These are phyloP conservation scores for Gracilariopsis chorda DNA, from an alignment of 23 red algal species.

Conservation along the genomic window DNA sequence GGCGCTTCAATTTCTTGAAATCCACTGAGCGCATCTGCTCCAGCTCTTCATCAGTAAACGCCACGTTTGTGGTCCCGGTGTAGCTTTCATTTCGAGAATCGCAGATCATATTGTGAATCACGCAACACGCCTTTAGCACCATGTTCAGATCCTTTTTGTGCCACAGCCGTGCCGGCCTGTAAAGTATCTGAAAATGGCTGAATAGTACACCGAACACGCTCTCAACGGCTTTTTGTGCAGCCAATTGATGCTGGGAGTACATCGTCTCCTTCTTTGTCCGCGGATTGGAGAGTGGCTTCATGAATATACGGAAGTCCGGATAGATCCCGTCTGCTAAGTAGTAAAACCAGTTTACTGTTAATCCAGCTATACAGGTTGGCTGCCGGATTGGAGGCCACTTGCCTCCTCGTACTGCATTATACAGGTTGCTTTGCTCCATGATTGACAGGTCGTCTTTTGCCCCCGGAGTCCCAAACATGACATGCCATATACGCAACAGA, in stretches of 20 bases:
- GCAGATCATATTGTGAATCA: neutral
- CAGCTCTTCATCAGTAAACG: neutral
- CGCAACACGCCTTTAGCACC: neutral
- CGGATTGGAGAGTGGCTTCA: neutral
- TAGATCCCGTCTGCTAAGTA: constrained; percentile 24
- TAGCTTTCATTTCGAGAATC: neutral
- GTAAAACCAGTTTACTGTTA: neutral
- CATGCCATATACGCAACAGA: neutral
- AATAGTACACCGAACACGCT: neutral
- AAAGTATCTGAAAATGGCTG: neutral
- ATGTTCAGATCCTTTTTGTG: neutral
- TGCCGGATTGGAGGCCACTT: neutral
- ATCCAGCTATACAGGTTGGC: neutral
- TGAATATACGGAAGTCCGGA: neutral
- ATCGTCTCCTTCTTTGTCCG: neutral
- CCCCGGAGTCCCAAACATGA: neutral
- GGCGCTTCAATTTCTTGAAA: neutral
- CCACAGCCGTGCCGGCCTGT: neutral
- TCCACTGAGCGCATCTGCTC: neutral
- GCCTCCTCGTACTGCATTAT: neutral
- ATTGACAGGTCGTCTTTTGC: neutral
- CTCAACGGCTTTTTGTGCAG: neutral
- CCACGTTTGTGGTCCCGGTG: neutral
- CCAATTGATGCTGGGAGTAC: neutral
- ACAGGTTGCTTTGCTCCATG: neutral